Evolutionary conservation across 108 stramenopile genomes (phyloP).

Genomic region (Aurantiochytrium sp.): DNA sequence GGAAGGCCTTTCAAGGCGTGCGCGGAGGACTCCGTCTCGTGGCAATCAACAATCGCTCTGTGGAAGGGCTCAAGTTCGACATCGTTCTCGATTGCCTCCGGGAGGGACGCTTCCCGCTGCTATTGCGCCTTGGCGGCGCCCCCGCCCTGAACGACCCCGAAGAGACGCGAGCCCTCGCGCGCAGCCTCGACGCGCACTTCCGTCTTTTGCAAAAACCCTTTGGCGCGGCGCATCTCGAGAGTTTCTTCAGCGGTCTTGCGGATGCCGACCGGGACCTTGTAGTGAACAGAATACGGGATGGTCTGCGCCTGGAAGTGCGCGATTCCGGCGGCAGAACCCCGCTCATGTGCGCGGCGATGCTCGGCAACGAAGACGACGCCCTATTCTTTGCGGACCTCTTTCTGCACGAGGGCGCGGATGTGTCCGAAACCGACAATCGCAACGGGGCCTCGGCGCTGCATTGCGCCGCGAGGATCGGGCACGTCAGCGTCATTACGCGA

Average conservation of each 20-base stretch:
- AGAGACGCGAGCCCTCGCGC: neutral
- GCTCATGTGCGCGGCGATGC: neutral
- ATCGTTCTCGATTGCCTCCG: neutral
- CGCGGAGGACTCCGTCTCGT: neutral
- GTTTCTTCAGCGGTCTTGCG: neutral
- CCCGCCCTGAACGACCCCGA: neutral
- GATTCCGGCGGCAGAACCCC: neutral
- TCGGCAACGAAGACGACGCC: neutral
- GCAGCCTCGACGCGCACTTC: neutral
- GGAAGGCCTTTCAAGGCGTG: neutral
- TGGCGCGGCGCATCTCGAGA: neutral
- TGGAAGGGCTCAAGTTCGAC: neutral
- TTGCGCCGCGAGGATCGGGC: neutral
- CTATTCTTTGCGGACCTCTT: neutral
- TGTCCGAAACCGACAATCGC: neutral
- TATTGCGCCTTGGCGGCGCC: neutral
- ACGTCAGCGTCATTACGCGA: neutral
- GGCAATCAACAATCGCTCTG: neutral
- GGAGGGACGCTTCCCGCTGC: neutral
- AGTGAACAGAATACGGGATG: neutral
- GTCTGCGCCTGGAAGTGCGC: neutral
- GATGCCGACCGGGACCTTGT: neutral
- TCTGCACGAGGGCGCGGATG: neutral
- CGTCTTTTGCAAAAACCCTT: neutral
- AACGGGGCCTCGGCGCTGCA: neutral